Conservation (phyloP, 2,329 filamentous ascomycete genomes). For the Dothistroma pini region DNA sequence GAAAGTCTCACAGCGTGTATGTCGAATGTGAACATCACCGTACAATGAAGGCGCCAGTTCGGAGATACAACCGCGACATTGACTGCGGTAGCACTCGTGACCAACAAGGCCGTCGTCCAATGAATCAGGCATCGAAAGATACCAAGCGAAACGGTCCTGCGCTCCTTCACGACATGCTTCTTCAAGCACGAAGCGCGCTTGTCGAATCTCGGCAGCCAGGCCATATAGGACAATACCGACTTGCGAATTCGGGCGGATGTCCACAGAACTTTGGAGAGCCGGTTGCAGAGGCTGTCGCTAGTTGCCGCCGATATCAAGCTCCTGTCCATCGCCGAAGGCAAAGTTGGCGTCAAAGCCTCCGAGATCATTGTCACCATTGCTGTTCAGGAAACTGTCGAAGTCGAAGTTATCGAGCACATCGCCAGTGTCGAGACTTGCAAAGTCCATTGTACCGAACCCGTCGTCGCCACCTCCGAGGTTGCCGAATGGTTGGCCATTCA, state of each 20-base stretch:
- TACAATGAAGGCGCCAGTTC: neutral
- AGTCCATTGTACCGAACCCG: constrained; percentile 39
- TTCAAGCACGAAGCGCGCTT: neutral
- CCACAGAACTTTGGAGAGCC: neutral
- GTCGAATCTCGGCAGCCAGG: neutral
- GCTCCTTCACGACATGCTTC: neutral
- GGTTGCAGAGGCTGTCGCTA: neutral
- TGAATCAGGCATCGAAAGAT: neutral
- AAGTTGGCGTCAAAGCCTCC: constrained; percentile 39
- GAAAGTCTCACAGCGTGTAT: neutral
- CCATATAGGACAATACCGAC: neutral
- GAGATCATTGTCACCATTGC: constrained; percentile 44
- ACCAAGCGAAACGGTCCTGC: neutral
- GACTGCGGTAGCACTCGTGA: neutral
- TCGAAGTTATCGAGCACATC: constrained; percentile 67
- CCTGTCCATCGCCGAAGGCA: constrained; percentile 32
- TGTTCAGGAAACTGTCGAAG: constrained; percentile 64
- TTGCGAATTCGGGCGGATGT: neutral
- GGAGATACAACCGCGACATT: neutral
- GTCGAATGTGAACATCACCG: neutral
- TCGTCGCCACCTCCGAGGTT: constrained; percentile 34
- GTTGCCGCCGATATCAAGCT: constrained; percentile 5
- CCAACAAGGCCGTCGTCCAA: neutral
- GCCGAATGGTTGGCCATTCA: constrained; percentile 41
- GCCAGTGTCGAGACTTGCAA: constrained; percentile 49